A percentile compares a stretch with the other conserved stretches of the same genome.
Evolutionary conservation across 352 stramenopile genomes (phyloP).

Genomic region (Ophiocytium majus): DNA sequence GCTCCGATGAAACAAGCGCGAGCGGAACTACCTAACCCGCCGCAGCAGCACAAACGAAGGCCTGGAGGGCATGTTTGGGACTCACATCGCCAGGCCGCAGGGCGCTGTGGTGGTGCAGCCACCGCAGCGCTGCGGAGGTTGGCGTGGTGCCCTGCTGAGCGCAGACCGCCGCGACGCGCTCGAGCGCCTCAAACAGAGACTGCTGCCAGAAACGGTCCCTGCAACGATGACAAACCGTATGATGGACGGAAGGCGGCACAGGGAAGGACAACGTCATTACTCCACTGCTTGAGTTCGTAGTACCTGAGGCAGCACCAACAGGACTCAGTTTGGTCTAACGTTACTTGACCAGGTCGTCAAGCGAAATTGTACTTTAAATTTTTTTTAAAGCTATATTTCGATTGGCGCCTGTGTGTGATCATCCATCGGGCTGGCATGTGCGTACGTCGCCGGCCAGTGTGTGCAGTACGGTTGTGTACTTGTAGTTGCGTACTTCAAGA

Average conservation of each 20-base stretch:
- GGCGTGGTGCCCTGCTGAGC: slow-evolving; percentile 37
- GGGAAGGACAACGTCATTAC: neutral
- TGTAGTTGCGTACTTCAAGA: no score
- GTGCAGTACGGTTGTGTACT: no score
- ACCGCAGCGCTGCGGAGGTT: slow-evolving; percentile 56
- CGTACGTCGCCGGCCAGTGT: no score
- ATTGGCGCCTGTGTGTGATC: no score
- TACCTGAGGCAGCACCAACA: neutral
- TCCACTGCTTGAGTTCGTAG: neutral
- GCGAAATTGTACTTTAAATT: neutral
- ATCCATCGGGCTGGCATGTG: no score
- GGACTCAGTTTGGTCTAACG: neutral
- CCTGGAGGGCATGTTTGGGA: no score
- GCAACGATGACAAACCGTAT: slow-evolving; percentile 31
- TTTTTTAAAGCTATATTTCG: no score
- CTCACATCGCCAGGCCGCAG: slow-evolving; percentile 46
- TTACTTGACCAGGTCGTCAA: neutral
- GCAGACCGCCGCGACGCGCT: slow-evolving; percentile 51
- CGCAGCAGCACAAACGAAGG: no score
- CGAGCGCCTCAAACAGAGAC: slow-evolving; percentile 59
- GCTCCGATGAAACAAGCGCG: no score
- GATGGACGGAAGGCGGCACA: slow-evolving; percentile 4
- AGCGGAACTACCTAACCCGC: no score
- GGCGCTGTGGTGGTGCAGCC: slow-evolving; percentile 59
- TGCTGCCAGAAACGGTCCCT: slow-evolving; percentile 62